Evolutionary conservation across 495 filamentous ascomycete species (phyloP).

Genomic region (Penicillium samsonianum): DNA sequence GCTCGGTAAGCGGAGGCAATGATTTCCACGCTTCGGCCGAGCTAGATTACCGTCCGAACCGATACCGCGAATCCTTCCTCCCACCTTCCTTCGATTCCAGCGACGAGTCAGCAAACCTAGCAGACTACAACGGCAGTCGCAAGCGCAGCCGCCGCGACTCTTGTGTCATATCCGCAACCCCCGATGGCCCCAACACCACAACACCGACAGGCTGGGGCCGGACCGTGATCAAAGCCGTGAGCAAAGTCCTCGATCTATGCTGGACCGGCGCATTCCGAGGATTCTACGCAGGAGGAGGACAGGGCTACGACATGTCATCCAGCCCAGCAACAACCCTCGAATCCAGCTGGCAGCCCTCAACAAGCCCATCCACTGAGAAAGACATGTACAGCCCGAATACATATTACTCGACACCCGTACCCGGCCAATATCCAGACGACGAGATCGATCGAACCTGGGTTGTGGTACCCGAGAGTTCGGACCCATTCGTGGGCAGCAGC

Average conservation of each 20-base stretch:
- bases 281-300: conserved; percentile 82
- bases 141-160: conserved; percentile 47
- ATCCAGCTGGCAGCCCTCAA: conserved; percentile 30
- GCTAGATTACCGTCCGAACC: conserved; percentile 48
- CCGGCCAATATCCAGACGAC: conserved; percentile 45
- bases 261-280: conserved; percentile 70
- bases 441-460: conserved; percentile 73
- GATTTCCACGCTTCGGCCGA: conserved; percentile 34
- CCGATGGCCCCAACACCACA: conserved; percentile 22
- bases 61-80: conserved; percentile 46
- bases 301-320: conserved; percentile 57
- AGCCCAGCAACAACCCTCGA: conserved; percentile 16
- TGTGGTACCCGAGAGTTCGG: conserved; percentile 54
- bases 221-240: conserved; percentile 60
- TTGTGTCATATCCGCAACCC: conserved; percentile 24
- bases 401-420: conserved; percentile 22
- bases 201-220: conserved; percentile 44
- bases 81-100: conserved; percentile 37
- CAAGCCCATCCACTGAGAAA: conserved; percentile 24
- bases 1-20: conserved; percentile 57
- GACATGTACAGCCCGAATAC: conserved; percentile 15
- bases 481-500: conserved; percentile 21
- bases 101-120: conserved; percentile 27
- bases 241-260: conserved; percentile 83
- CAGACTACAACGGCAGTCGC: conserved; percentile 33